A percentile compares a stretch with the other conserved stretches of the same genome.
Evolutionary conservation across 345 rosid genomes (phyloP).

Genomic region (Psidium friedrichsthalianum): DNA sequence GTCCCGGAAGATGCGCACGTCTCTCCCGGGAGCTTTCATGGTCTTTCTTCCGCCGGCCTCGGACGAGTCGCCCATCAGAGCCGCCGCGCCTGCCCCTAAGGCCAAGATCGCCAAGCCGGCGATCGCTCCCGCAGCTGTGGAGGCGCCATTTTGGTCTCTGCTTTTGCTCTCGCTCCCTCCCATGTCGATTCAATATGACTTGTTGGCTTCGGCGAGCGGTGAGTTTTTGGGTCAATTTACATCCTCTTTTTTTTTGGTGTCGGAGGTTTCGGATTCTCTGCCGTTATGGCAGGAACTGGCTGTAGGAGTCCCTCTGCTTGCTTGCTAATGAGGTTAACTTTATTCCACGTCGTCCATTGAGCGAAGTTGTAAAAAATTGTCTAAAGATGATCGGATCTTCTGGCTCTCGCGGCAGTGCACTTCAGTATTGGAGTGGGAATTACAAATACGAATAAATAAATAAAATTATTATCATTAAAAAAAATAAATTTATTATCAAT

Average conservation of each 20-base stretch:
- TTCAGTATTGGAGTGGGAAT: not conserved
- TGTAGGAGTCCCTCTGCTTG: not conserved
- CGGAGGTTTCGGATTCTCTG: not conserved
- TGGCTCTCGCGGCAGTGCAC: not conserved
- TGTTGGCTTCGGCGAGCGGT: not conserved
- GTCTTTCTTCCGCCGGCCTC: not conserved
- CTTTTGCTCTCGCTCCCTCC: not conserved
- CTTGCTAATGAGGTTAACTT: not conserved
- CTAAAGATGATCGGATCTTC: not conserved
- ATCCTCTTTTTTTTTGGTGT: no score
- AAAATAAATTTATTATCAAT: fast-evolving
- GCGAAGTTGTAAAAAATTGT: not conserved
- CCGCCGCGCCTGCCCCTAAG: not conserved
- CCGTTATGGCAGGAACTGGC: not conserved
- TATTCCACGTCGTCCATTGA: not conserved
- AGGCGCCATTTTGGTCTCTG: not conserved
- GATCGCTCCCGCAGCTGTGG: not conserved
- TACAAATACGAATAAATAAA: no score
- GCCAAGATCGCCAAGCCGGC: not conserved
- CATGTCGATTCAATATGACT: not conserved
- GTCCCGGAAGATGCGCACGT: not conserved
- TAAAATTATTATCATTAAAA: not conserved
- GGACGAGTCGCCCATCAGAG: not conserved
- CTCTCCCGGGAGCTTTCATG: conserved; percentile 13
- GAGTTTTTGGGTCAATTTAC: not conserved